phyloP scores from a whole-genome alignment of 2,329 filamentous ascomycete species.

The Knufia petricola region DNA sequence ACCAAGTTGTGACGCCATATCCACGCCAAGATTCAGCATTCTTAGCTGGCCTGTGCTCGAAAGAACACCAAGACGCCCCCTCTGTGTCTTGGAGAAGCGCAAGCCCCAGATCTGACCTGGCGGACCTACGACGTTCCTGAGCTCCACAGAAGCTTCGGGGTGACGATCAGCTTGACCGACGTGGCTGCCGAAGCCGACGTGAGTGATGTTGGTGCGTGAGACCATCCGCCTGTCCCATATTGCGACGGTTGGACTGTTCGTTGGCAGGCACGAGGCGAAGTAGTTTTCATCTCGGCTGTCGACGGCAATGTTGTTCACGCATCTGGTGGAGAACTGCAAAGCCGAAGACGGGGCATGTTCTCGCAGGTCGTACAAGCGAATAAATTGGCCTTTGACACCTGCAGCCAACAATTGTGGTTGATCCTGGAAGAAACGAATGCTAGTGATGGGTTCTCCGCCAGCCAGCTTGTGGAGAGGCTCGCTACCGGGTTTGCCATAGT shows the following conservation, averaged over 20 bases:
- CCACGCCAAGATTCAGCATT: conserved; percentile 45
- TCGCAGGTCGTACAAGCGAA: conserved; percentile 54
- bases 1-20: conserved; percentile 35
- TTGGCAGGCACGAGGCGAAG: conserved; percentile 48
- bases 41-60: conserved; percentile 52
- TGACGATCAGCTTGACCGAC: conserved; percentile 28
- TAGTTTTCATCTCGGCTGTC: conserved; percentile 57
- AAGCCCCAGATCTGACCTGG: conserved; percentile 52
- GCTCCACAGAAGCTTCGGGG: conserved; percentile 43
- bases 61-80: conserved; percentile 49
- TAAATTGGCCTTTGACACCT: conserved; percentile 50
- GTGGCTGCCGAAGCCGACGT: conserved; percentile 26
- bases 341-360: conserved; percentile 31
- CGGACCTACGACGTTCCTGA: conserved; percentile 44
- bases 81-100: conserved; percentile 49
- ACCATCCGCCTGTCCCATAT: conserved; percentile 53
- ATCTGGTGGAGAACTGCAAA: conserved; percentile 45
- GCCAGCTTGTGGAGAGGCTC: conserved; percentile 51
- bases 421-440: conserved; percentile 53
- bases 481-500: conserved; percentile 17
- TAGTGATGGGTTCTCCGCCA: conserved; percentile 53
- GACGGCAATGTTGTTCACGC: conserved; percentile 55
- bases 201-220: conserved; percentile 28
- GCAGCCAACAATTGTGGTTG: conserved; percentile 53
- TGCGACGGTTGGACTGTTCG: conserved; percentile 48